phyloP scores from a whole-genome alignment of 2,329 filamentous ascomycete genomes.

The Nannizziopsis arthrosporioides region DNA sequence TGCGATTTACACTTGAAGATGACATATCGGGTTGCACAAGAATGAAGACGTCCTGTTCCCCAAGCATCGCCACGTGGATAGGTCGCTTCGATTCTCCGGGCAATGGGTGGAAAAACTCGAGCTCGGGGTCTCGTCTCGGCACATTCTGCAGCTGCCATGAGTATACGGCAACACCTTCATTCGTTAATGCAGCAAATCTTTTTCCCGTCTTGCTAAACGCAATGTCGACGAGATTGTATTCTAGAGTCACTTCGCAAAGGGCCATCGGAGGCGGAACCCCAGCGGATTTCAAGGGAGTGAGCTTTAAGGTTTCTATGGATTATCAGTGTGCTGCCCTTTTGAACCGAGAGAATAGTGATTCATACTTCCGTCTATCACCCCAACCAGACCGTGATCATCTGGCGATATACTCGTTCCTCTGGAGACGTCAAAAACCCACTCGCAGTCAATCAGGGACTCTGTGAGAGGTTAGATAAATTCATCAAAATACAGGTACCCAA shows the following conservation, averaged over 20 bases:
- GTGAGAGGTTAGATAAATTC: slow-evolving; percentile 1
- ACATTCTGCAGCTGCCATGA: slow-evolving; percentile 49
- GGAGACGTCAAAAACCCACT: slow-evolving; percentile 57
- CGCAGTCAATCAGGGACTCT: slow-evolving; percentile 46
- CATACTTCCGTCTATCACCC: slow-evolving; percentile 69
- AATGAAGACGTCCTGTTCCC: slow-evolving; percentile 33
- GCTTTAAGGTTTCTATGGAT: slow-evolving; percentile 50
- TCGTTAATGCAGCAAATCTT: slow-evolving; percentile 61
- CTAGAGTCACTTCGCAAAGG: slow-evolving; percentile 56
- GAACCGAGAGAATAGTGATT: slow-evolving; percentile 12
- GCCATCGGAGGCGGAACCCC: slow-evolving; percentile 92
- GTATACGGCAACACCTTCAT: slow-evolving; percentile 55
- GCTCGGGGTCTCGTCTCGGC: slow-evolving; percentile 27
- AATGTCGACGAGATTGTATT: slow-evolving; percentile 58
- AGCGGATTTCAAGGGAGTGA: slow-evolving; percentile 72
- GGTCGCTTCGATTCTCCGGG: slow-evolving; percentile 24
- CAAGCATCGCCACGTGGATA: slow-evolving; percentile 39
- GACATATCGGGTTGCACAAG: slow-evolving; percentile 28
- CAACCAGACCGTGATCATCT: slow-evolving; percentile 65
- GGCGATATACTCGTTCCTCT: slow-evolving; percentile 59
- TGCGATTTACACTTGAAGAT: slow-evolving; percentile 24
- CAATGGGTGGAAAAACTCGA: slow-evolving; percentile 30
- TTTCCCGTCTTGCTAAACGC: slow-evolving; percentile 56
- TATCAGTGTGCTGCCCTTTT: slow-evolving; percentile 14
- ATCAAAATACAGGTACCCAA: background rate